Conservation (phyloP, 2,329 filamentous ascomycete species). For the Fusarium phyllophilum region DNA sequence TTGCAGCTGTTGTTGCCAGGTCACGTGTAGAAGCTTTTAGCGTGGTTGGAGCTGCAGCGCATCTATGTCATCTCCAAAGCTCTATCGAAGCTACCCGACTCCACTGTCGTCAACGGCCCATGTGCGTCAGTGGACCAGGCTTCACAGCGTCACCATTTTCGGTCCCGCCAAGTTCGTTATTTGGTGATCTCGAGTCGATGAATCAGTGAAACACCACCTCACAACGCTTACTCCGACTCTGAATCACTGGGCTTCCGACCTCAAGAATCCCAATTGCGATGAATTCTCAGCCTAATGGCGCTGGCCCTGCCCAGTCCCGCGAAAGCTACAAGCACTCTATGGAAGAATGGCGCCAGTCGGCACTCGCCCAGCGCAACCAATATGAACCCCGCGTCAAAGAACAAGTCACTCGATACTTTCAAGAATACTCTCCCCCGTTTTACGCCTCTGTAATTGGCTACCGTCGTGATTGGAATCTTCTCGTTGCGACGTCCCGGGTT, state of each 20-base stretch:
- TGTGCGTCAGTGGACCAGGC: constrained; percentile 24
- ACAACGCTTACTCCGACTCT: not conserved
- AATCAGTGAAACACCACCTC: not conserved
- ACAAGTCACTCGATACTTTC: constrained; percentile 47
- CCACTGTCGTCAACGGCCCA: constrained; percentile 1
- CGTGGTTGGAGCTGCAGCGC: constrained; percentile 13
- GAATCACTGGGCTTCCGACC: not conserved
- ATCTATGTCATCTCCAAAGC: constrained; percentile 27
- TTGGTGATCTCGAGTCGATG: constrained; percentile 13
- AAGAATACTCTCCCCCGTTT: constrained; percentile 47
- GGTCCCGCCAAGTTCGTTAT: constrained; percentile 34
- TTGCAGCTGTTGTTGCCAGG: constrained; percentile 13
- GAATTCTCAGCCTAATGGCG: constrained; percentile 32
- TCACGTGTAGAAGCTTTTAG: constrained; percentile 45
- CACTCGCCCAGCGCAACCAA: constrained; percentile 43
- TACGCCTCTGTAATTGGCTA: constrained; percentile 48
- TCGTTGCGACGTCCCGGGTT: constrained; percentile 43
- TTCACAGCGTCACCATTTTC: constrained; percentile 41
- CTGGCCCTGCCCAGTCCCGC: constrained; percentile 28
- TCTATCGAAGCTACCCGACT: constrained; percentile 4
- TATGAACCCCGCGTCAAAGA: constrained; percentile 46
- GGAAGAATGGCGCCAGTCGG: constrained; percentile 47
- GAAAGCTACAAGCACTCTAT: constrained; percentile 43
- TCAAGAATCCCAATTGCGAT: constrained; percentile 11
- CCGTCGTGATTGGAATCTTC: constrained; percentile 43